Evolutionary conservation across 2,329 filamentous ascomycete species (phyloP).

Genomic region (Pleoardoris graminearum): DNA sequence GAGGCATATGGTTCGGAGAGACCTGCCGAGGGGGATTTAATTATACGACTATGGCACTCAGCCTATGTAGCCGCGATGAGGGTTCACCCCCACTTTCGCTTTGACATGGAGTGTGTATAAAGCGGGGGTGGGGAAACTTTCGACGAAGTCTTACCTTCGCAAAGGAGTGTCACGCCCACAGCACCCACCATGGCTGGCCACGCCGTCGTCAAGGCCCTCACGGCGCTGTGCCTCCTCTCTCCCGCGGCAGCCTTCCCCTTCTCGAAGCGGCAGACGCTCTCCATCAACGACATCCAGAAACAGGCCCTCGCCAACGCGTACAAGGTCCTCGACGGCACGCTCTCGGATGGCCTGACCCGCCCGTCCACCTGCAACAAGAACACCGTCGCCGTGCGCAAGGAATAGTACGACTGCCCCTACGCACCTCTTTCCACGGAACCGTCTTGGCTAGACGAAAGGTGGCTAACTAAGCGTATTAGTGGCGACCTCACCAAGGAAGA

Average conservation of each 20-base stretch:
- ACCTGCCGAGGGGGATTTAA: too few species aligned
- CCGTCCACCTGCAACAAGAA: conserved; percentile 41
- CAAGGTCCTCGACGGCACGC: conserved; percentile 33
- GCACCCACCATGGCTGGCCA: conserved; percentile 25
- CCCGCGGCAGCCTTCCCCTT: conserved; percentile 26
- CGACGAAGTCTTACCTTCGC: too few species aligned
- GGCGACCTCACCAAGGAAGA: conserved; percentile 34
- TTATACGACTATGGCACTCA: too few species aligned
- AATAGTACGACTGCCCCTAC: conserved; percentile 44
- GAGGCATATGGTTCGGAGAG: too few species aligned
- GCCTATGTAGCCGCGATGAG: too few species aligned
- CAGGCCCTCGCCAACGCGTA: conserved; percentile 33
- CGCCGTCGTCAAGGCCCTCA: conserved; percentile 22
- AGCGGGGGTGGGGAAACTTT: too few species aligned
- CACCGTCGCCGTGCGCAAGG: conserved; percentile 48
- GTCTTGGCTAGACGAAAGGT: too few species aligned
- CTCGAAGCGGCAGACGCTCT: conserved; percentile 24
- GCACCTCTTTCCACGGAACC: too few species aligned
- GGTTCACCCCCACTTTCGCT: too few species aligned
- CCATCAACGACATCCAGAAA: conserved; percentile 29
- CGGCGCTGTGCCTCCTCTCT: conserved; percentile 30
- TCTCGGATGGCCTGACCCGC: conserved; percentile 32
- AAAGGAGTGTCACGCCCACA: too few species aligned
- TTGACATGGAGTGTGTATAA: too few species aligned
- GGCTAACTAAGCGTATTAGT: too few species aligned